phyloP scores from a whole-genome alignment of 2,329 filamentous ascomycete genomes.

The Verticillium isaacii region DNA sequence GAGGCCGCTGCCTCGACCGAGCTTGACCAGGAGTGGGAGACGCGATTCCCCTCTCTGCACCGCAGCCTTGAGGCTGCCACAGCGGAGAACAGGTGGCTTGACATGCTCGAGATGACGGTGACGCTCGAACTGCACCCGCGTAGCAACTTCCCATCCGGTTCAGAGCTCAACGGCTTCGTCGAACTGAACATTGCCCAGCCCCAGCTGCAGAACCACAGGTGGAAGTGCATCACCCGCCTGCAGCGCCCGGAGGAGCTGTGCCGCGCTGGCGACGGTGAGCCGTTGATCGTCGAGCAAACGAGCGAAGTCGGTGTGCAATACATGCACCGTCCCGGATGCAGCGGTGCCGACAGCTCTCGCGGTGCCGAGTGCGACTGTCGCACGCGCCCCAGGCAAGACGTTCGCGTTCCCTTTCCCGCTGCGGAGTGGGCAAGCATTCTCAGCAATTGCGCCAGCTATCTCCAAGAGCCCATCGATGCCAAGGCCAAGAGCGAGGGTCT shows the following conservation, averaged over 20 bases:
- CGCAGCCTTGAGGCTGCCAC: slow-evolving; percentile 44
- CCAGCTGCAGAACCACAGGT: slow-evolving; percentile 49
- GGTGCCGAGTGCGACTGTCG: slow-evolving; percentile 45
- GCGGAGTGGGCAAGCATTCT: slow-evolving; percentile 55
- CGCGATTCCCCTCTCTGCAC: slow-evolving; percentile 51
- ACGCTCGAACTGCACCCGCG: slow-evolving; percentile 55
- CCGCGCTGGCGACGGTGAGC: slow-evolving; percentile 32
- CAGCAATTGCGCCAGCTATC: slow-evolving; percentile 50
- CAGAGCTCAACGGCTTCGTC: slow-evolving; percentile 55
- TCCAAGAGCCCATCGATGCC: slow-evolving; percentile 16
- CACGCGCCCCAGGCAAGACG: slow-evolving; percentile 38
- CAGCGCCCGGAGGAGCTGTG: slow-evolving; percentile 52
- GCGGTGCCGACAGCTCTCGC: slow-evolving; percentile 27
- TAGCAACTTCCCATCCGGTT: slow-evolving; percentile 52
- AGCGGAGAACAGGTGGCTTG: slow-evolving; percentile 47
- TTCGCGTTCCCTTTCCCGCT: slow-evolving; percentile 54
- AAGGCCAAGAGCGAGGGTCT: slow-evolving; percentile 16
- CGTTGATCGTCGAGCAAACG: slow-evolving; percentile 38
- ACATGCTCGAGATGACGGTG: slow-evolving; percentile 58
- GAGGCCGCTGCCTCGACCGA: slow-evolving; percentile 52
- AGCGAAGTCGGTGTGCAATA: slow-evolving; percentile 46
- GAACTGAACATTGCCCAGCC: slow-evolving; percentile 54
- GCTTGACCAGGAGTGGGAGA: slow-evolving; percentile 51
- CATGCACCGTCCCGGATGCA: slow-evolving; percentile 47
- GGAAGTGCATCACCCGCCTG: slow-evolving; percentile 57